phyloP scores from a whole-genome alignment of 108 stramenopile genomes.

The Nitzschia sp. region DNA sequence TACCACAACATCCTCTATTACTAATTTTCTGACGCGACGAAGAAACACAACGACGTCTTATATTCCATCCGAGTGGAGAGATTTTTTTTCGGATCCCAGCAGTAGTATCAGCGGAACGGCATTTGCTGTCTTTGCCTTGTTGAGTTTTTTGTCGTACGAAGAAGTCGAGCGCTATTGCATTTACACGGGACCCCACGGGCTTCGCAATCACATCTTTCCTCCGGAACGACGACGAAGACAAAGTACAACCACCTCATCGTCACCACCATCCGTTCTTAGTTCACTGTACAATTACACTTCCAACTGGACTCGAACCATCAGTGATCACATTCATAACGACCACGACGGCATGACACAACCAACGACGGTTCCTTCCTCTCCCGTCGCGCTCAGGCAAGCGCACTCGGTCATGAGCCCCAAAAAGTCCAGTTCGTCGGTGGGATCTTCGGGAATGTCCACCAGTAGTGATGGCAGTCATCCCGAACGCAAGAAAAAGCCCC shows the following conservation, averaged over 20 bases:
- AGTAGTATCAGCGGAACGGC: background rate
- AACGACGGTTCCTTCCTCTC: background rate
- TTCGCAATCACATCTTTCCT: conserved; percentile 9
- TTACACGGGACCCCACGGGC: conserved; percentile 12
- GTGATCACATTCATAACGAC: background rate
- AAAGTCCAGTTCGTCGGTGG: background rate
- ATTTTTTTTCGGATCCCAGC: background rate
- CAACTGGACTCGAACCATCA: background rate
- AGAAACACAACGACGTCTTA: too few relatives aligned
- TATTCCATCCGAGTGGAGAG: too few relatives aligned
- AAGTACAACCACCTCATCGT: background rate
- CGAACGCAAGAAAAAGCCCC: background rate
- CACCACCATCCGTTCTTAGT: background rate
- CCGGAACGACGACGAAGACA: too few relatives aligned
- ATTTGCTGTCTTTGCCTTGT: conserved; percentile 1
- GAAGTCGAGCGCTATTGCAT: conserved; percentile 7
- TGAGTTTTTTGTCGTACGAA: conserved; percentile 9
- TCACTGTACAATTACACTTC: background rate
- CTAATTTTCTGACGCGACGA: too few relatives aligned
- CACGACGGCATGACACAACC: background rate
- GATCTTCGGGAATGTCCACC: background rate
- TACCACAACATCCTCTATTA: too few relatives aligned
- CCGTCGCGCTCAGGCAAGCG: background rate
- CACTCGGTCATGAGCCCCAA: background rate
- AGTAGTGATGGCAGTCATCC: background rate